A percentile compares a stretch with the other conserved stretches of the same genome.
Evolutionary conservation across 768 basidiomycete species (phyloP).

Genomic region (Ramaria sp.): DNA sequence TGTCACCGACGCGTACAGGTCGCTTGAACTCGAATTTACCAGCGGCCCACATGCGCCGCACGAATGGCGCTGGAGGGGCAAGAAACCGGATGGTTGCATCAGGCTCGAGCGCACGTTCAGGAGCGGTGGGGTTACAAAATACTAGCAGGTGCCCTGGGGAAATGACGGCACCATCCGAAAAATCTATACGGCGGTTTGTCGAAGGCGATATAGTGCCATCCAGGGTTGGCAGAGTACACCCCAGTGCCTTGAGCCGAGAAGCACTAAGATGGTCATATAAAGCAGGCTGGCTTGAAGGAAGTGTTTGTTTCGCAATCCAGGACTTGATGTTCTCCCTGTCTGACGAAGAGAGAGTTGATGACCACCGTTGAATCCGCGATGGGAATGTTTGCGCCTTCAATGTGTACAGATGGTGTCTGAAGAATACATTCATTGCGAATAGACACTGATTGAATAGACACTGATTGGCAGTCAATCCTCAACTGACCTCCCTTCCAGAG

Average conservation of each 20-base stretch:
- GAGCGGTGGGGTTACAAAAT: constrained; percentile 60
- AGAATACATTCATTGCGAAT: not conserved
- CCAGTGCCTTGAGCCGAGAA: not conserved
- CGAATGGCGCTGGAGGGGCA: constrained; percentile 62
- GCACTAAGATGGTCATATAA: not conserved
- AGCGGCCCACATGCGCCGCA: constrained; percentile 74
- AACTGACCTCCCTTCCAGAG: too few relatives aligned
- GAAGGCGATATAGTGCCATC: not conserved
- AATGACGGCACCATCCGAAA: not conserved
- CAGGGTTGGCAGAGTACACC: constrained; percentile 3
- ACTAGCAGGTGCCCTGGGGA: constrained; percentile 51
- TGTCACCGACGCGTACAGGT: constrained; percentile 43
- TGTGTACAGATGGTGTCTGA: not conserved
- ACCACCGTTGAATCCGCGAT: not conserved
- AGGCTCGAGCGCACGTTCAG: constrained; percentile 42
- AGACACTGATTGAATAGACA: too few relatives aligned
- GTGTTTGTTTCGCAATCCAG: not conserved
- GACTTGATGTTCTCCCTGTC: not conserved
- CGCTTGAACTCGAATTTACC: constrained; percentile 43
- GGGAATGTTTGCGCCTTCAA: not conserved
- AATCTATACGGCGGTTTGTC: not conserved
- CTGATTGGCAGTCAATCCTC: too few relatives aligned
- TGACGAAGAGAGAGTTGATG: constrained; percentile 1
- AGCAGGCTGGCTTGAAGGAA: not conserved
- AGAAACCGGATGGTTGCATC: constrained; percentile 68